These are phyloP conservation scores for Paralagenidium karlingii DNA, from an alignment of 352 stramenopile species.

Conservation along the genomic window DNA sequence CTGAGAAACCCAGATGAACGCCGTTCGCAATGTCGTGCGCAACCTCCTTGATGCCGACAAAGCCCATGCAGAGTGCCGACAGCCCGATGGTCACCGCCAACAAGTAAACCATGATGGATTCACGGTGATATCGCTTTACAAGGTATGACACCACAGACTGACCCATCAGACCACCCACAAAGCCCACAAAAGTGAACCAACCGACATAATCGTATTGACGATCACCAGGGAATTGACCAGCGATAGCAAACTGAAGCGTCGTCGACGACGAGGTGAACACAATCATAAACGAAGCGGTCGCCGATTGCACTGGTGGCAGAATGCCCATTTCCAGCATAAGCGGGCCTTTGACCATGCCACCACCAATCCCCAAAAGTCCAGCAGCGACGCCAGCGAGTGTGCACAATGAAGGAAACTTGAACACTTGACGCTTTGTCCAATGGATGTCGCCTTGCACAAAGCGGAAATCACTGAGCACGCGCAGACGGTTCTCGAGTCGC, in stretches of 20 bases:
- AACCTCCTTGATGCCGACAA: slow-evolving; percentile 44
- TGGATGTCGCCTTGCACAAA: slow-evolving; percentile 92
- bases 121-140: slow-evolving; percentile 83
- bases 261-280: slow-evolving; percentile 89
- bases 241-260: slow-evolving; percentile 81
- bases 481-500: slow-evolving; percentile 56
- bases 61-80: slow-evolving; percentile 54
- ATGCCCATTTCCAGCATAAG: slow-evolving; percentile 97
- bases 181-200: slow-evolving; percentile 86
- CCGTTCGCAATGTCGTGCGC: slow-evolving; percentile 41
- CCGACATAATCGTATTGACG: slow-evolving; percentile 86
- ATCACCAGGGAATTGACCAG: slow-evolving; percentile 58
- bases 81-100: slow-evolving; percentile 55
- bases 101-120: slow-evolving; percentile 78
- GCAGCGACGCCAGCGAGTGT: slow-evolving; percentile 89
- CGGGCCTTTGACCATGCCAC: slow-evolving; percentile 95
- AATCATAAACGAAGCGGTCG: slow-evolving; percentile 88
- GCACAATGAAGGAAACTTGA: slow-evolving; percentile 89
- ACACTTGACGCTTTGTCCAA: slow-evolving; percentile 82
- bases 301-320: slow-evolving; percentile 74
- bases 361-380: slow-evolving; percentile 92
- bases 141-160: slow-evolving; percentile 81
- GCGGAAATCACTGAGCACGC: slow-evolving; percentile 41
- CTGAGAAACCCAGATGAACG: slow-evolving; percentile 46
- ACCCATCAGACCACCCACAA: slow-evolving; percentile 62